These are phyloP conservation scores for Stellera chamaejasme DNA, from an alignment of 345 rosid species.

Conservation along the genomic window DNA sequence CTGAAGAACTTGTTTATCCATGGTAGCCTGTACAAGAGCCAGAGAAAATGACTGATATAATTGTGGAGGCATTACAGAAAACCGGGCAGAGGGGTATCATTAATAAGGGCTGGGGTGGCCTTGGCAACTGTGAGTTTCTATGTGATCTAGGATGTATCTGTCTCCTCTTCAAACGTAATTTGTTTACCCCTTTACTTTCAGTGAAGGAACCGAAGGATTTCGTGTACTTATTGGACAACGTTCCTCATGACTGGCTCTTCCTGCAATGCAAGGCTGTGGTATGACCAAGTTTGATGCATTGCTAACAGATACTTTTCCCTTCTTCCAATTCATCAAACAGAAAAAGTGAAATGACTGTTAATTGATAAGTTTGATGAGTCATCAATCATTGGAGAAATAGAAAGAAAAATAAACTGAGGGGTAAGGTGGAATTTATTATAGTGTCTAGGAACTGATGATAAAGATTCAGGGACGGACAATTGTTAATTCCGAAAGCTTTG, in stretches of 20 bases:
- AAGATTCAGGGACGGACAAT: too few relatives aligned
- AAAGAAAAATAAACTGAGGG: too few relatives aligned
- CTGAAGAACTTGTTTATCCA: constrained; percentile 3
- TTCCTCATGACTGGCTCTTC: constrained; percentile 98
- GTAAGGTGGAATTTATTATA: too few relatives aligned
- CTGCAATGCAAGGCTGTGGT: constrained; percentile 99
- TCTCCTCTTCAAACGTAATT: background rate
- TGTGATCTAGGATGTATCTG: background rate
- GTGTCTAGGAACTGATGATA: too few relatives aligned
- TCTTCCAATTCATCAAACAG: too few relatives aligned
- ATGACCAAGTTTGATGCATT: constrained; percentile 19
- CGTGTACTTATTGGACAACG: constrained; percentile 78
- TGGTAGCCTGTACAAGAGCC: constrained; percentile 66
- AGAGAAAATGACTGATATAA: constrained; percentile 51
- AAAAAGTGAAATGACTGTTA: too few relatives aligned
- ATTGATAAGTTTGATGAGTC: too few relatives aligned
- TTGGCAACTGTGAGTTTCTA: constrained; percentile 44
- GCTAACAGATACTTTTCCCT: too few relatives aligned
- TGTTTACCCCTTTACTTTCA: constrained; percentile 21
- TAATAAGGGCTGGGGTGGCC: constrained; percentile 97
- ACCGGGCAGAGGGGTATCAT: constrained; percentile 73
- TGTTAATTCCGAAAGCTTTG: too few relatives aligned
- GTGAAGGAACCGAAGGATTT: constrained; percentile 89
- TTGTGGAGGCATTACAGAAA: constrained; percentile 39
- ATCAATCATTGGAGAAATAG: too few relatives aligned